Percentiles rank a stretch among this genome's conserved stretches.
Conservation (phyloP, 2,329 filamentous ascomycete genomes). For the Hypoxylon sp. region DNA sequence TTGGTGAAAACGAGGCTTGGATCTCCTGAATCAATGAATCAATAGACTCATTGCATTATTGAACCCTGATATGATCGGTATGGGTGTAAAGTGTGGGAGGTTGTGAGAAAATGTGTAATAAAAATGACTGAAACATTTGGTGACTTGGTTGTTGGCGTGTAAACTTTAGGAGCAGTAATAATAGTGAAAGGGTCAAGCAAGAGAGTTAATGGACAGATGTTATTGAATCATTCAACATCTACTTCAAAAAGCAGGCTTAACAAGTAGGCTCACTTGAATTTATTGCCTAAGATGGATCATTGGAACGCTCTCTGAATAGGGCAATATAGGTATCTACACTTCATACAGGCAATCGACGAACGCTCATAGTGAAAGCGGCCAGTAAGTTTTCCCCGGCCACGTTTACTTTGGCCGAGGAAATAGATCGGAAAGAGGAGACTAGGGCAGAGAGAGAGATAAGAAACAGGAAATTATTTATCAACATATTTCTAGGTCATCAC, state of each 20-base stretch:
- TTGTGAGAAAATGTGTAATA: background rate
- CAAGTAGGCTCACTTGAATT: too few species aligned
- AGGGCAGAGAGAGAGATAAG: background rate
- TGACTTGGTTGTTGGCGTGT: background rate
- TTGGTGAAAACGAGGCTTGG: slow-evolving; percentile 13
- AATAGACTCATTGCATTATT: slow-evolving; percentile 19
- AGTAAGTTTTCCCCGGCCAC: background rate
- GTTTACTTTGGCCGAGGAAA: background rate
- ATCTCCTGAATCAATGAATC: slow-evolving; percentile 23
- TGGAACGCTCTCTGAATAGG: too few species aligned
- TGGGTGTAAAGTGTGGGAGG: background rate
- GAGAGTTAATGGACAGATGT: too few species aligned
- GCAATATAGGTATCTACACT: too few species aligned
- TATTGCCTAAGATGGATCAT: too few species aligned
- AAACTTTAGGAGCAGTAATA: too few species aligned
- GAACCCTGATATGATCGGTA: background rate
- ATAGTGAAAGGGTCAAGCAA: too few species aligned
- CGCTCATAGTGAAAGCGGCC: too few species aligned
- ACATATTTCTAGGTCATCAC: background rate
- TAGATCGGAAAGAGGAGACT: background rate
- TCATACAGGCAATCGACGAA: too few species aligned
- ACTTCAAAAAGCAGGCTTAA: too few species aligned
- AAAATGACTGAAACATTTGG: background rate
- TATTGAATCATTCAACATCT: too few species aligned
- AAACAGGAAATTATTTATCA: background rate